Base-by-base conservation (phyloP, 371 early-diverging fungal species). In the Mucor racemosus region DNA sequence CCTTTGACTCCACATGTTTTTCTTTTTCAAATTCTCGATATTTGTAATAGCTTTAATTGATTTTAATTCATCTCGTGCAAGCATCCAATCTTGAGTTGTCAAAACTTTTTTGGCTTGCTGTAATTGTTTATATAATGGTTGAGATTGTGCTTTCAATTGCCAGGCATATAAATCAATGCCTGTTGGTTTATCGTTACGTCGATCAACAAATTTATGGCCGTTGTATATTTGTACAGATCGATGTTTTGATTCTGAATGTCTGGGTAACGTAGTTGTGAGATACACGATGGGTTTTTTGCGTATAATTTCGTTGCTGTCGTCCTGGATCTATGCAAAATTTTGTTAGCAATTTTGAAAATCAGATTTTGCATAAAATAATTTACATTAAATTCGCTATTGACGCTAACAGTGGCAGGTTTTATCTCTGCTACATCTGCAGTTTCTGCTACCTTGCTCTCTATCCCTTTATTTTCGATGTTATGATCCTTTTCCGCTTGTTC, bases 31-130 rank as follows among this genome's bases (percentile, higher is more conserved):
- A 11, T 86, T 84, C 35, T 96, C 96, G 31, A 96, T 90, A 44
- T 86, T 80, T 64, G 92, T 81, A 62, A 95, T 82, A 7, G 90
- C 81, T 54, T 91, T 87, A 57, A 91, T 73, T 36, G 88, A 85
- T 62, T 91, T 91, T 19, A 91, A 73, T 74, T 97, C 97, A 64
- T 95, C 94, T 21, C 93, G 85, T 1, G 92, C 95, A 21, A 92
- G 77, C 91, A 88, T 88, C 95, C 95, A 95, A 71, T 95, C 93
- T 62, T 85, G 86, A 5, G 95, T 93, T 1, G 86, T 85, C 13
- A 96, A 71, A 0, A 82, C 82, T 68, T 95, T 95, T n/a, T 83
- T 81, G 8, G 94, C 90, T 3, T 85, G 78, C 50, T 89, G 89
- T 3, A 95, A 64, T 9, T 88, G 69, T 54, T 87, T 87, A 59